Evolutionary conservation across 768 basidiomycete species (phyloP).

Genomic region (Myochromella boudieri): DNA sequence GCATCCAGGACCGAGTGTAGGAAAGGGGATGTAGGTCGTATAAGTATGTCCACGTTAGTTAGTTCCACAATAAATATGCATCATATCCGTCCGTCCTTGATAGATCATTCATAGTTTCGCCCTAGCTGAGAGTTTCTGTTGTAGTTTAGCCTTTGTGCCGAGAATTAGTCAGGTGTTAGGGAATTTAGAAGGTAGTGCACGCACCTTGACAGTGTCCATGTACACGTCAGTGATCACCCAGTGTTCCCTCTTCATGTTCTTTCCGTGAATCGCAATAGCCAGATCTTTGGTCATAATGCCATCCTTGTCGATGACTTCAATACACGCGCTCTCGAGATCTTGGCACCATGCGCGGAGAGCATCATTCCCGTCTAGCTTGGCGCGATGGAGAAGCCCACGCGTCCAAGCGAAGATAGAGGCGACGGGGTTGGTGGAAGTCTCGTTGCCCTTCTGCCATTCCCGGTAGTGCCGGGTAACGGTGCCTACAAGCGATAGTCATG

Average conservation of each 20-base stretch:
- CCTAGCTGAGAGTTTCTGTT: slow-evolving; percentile 12
- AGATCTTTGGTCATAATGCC: slow-evolving; percentile 98
- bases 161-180: not conserved
- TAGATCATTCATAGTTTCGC: slow-evolving; percentile 11
- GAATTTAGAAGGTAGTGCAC: slow-evolving; percentile 22
- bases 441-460: slow-evolving; percentile 95
- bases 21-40: too few relatives aligned
- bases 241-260: slow-evolving; percentile 87
- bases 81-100: not conserved
- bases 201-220: slow-evolving; percentile 89
- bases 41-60: slow-evolving; percentile 1
- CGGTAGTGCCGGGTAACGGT: slow-evolving; percentile 97
- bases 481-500: slow-evolving; percentile 30
- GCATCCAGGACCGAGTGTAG: too few relatives aligned
- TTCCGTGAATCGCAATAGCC: slow-evolving; percentile 86
- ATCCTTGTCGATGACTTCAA: slow-evolving; percentile 89
- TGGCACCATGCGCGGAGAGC: slow-evolving; percentile 71
- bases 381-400: slow-evolving; percentile 88
- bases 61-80: slow-evolving; percentile 1
- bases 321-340: slow-evolving; percentile 82
- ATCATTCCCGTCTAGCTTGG: slow-evolving; percentile 86
- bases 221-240: slow-evolving; percentile 96
- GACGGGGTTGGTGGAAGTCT: slow-evolving; percentile 98
- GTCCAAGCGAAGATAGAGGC: slow-evolving; percentile 99
- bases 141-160: slow-evolving; percentile 12